Percentiles rank a stretch among this genome's conserved stretches.
phyloP scores from a whole-genome alignment of 371 early-diverging fungal genomes.

The Zychaea mexicana region DNA sequence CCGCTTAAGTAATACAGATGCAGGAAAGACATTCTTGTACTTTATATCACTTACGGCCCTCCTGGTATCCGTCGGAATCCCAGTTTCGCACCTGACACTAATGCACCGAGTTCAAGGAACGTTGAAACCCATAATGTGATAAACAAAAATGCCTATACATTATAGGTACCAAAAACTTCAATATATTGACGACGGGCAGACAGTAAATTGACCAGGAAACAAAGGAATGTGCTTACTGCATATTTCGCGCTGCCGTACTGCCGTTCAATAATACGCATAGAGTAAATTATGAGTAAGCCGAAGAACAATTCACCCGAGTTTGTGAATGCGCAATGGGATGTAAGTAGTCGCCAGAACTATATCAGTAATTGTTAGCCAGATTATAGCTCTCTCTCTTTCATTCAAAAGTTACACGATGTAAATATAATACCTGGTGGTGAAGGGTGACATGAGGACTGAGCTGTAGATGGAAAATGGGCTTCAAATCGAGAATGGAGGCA shows the following conservation, averaged over 20 bases:
- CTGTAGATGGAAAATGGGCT: conserved; percentile 62
- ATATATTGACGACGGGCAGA: no score
- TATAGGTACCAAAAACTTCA: no score
- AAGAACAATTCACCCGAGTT: conserved; percentile 71
- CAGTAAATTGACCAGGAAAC: neutral
- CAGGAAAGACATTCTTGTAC: no score
- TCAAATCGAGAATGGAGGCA: conserved; percentile 57
- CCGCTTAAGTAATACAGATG: neutral
- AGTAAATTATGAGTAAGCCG: conserved; percentile 65
- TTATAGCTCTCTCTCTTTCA: no score
- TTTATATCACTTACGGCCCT: conserved; percentile 58
- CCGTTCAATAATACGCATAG: conserved; percentile 73
- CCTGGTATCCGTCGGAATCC: conserved; percentile 60
- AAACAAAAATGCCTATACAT: conserved; percentile 58
- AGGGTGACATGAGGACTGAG: conserved; percentile 66
- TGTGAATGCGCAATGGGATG: conserved; percentile 62
- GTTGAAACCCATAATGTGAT: conserved; percentile 58
- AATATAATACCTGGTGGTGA: conserved; percentile 63
- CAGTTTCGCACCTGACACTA: conserved; percentile 46
- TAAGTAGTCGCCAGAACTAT: conserved; percentile 65
- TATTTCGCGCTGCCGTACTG: conserved; percentile 74
- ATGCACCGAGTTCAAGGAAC: conserved; percentile 51
- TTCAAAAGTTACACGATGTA: neutral
- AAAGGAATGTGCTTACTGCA: conserved; percentile 40
- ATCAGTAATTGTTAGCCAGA: no score